Conservation (phyloP, 2,329 filamentous ascomycete genomes). For the Aspergillus sp. region DNA sequence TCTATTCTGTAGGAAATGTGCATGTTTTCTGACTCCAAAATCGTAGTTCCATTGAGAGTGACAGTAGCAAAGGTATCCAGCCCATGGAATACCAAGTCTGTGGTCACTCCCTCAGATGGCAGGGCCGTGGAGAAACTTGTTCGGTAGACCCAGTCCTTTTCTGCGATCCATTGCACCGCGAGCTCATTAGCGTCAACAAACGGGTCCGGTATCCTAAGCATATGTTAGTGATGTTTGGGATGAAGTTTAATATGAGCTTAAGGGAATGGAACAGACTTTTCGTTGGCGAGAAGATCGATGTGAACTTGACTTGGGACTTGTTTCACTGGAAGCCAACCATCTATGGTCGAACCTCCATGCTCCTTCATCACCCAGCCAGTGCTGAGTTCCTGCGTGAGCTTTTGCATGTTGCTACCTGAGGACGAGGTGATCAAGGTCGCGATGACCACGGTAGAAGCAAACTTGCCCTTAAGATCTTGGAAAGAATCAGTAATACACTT, state of each 20-base stretch:
- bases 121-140: conserved; percentile 51
- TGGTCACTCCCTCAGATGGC: conserved; percentile 46
- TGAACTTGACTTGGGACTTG: conserved; percentile 4
- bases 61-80: conserved; percentile 76
- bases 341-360: background rate
- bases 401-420: background rate
- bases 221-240: background rate
- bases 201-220: conserved; percentile 48
- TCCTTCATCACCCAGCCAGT: background rate
- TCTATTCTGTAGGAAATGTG: conserved; percentile 69
- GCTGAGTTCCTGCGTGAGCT: background rate
- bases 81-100: conserved; percentile 68
- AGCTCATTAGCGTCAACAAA: conserved; percentile 72
- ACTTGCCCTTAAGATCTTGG: background rate
- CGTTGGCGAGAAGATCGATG: conserved; percentile 6
- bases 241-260: background rate
- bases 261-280: background rate
- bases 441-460: background rate
- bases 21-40: conserved; percentile 74
- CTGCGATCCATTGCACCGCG: conserved; percentile 70
- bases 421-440: background rate
- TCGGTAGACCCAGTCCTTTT: conserved; percentile 66
- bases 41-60: conserved; percentile 61
- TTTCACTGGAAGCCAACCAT: conserved; percentile 2
- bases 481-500: no score